Percentiles rank a stretch among this genome's conserved stretches.
These are phyloP conservation scores for Steccherinum ochraceum DNA, from an alignment of 768 basidiomycete genomes.

Conservation along the genomic window DNA sequence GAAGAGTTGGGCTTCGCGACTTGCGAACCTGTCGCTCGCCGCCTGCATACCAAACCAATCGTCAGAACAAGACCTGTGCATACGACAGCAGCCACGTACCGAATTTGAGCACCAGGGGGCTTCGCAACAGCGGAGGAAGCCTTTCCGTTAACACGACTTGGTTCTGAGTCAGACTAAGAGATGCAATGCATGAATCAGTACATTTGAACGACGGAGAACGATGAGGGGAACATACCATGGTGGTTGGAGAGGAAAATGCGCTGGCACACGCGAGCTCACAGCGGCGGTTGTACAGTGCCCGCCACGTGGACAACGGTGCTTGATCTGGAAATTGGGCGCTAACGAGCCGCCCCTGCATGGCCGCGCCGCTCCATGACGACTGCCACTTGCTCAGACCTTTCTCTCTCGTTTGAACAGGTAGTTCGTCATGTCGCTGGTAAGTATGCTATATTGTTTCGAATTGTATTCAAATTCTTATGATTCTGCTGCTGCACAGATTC, in stretches of 20 bases:
- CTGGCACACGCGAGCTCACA: constrained; percentile 14
- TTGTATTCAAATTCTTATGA: neutral
- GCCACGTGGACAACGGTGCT: constrained; percentile 4
- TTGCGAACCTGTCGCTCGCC: constrained; percentile 64
- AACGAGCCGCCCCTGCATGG: too few species aligned
- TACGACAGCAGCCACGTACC: constrained; percentile 39
- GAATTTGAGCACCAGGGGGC: constrained; percentile 77
- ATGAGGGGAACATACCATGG: constrained; percentile 26
- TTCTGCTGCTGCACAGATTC: constrained; percentile 43
- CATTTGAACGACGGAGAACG: neutral
- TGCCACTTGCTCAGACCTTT: neutral
- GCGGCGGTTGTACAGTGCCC: neutral
- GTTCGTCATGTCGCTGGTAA: constrained; percentile 23
- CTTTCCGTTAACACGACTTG: constrained; percentile 34
- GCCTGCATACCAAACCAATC: constrained; percentile 35
- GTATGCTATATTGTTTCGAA: constrained; percentile 1
- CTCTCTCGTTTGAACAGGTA: neutral
- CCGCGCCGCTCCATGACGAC: neutral
- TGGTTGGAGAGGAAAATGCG: constrained; percentile 16
- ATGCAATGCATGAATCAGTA: neutral
- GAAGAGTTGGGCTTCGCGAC: constrained; percentile 76
- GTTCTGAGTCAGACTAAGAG: constrained; percentile 75
- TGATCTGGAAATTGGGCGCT: neutral
- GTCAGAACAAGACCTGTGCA: neutral
- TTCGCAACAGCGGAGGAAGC: constrained; percentile 50